Percentiles rank a stretch among this genome's conserved stretches.
phyloP scores from a whole-genome alignment of 2,329 filamentous ascomycete species.

The Fusarium brevicatenulatum region DNA sequence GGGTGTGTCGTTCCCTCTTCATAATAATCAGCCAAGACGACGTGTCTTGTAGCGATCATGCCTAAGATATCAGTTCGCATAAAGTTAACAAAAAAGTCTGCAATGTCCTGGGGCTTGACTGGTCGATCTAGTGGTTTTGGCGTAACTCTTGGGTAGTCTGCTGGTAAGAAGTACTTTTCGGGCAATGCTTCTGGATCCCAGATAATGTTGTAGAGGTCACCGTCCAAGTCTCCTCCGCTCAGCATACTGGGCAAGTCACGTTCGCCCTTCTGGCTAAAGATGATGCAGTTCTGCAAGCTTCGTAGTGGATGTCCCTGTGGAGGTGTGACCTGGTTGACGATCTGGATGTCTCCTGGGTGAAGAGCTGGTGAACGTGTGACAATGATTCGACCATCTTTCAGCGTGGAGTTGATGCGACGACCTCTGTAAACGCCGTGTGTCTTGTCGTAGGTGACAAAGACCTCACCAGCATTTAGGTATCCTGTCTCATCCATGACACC shows the following conservation, averaged over 20 bases:
- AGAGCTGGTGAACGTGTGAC: conserved; percentile 84
- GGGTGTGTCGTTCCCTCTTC: conserved; percentile 60
- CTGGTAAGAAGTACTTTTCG: conserved; percentile 60
- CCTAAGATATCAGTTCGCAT: conserved; percentile 75
- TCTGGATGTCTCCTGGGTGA: conserved; percentile 83
- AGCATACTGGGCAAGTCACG: conserved; percentile 83
- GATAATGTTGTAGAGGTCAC: conserved; percentile 83
- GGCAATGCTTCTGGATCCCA: conserved; percentile 69
- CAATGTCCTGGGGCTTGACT: conserved; percentile 74
- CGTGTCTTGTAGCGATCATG: conserved; percentile 71
- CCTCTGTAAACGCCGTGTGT: conserved; percentile 31
- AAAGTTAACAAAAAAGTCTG: conserved; percentile 82
- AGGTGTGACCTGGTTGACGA: conserved; percentile 70
- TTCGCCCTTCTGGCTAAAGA: conserved; percentile 76
- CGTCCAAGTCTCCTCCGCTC: conserved; percentile 85
- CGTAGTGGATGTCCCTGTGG: conserved; percentile 67
- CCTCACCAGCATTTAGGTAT: conserved; percentile 71
- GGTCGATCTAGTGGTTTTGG: conserved; percentile 68
- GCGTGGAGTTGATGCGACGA: conserved; percentile 41
- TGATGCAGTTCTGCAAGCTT: conserved; percentile 75
- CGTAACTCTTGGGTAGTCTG: conserved; percentile 72
- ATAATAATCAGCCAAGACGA: conserved; percentile 70
- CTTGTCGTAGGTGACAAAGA: conserved; percentile 71
- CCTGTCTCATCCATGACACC: conserved; percentile 87
- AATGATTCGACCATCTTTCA: conserved; percentile 60